A percentile compares a stretch with the other conserved stretches of the same genome.
Conservation (phyloP, 768 basidiomycete genomes). For the Termitomyces sp. region DNA sequence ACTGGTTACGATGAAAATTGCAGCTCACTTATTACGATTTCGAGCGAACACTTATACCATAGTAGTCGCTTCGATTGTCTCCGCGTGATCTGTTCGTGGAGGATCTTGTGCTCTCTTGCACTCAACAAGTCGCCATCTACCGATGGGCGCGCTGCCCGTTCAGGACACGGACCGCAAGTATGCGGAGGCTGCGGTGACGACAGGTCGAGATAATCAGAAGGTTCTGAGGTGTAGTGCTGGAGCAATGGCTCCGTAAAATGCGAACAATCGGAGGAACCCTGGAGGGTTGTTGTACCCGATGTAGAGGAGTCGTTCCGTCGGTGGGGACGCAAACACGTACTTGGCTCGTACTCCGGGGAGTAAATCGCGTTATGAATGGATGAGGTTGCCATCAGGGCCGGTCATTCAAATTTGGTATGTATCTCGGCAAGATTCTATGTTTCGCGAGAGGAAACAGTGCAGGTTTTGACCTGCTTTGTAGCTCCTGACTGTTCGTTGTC, state of each 20-base stretch:
- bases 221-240: constrained; percentile 25
- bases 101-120: constrained; percentile 26
- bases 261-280: constrained; percentile 35
- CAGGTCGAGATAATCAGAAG: constrained; percentile 30
- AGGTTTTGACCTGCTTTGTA: neutral
- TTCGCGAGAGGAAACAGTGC: neutral
- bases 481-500: neutral
- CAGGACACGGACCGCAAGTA: constrained; percentile 22
- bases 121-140: constrained; percentile 25
- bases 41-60: constrained; percentile 26
- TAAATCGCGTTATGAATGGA: constrained; percentile 56
- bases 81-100: constrained; percentile 21
- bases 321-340: constrained; percentile 38
- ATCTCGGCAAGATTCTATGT: constrained; percentile 3
- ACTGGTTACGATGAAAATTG: neutral
- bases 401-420: constrained; percentile 20
- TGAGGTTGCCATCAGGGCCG: constrained; percentile 51
- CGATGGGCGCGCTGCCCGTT: constrained; percentile 26
- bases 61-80: constrained; percentile 29
- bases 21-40: constrained; percentile 38
- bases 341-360: constrained; percentile 27
- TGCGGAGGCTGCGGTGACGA: constrained; percentile 29
- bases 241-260: constrained; percentile 45
- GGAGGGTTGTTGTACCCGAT: constrained; percentile 33
- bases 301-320: constrained; percentile 38